Conservation (phyloP, 345 rosid genomes). For the sweet orange (Citrus sinensis) region DNA sequence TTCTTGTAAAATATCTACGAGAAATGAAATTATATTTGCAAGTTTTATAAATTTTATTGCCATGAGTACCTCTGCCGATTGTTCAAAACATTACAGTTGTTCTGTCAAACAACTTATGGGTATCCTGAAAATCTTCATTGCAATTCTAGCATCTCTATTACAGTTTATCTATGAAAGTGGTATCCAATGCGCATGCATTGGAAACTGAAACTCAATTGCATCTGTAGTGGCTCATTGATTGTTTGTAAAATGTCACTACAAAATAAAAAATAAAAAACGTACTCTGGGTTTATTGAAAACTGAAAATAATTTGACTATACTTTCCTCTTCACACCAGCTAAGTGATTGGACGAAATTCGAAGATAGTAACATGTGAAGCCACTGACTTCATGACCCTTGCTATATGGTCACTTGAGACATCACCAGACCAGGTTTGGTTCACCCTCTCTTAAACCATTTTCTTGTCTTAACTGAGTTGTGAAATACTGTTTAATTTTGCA, state of each 20-base stretch:
- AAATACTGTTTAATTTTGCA: too few species aligned
- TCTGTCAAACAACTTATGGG: not conserved
- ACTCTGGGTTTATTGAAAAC: too few species aligned
- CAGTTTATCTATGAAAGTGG: not conserved
- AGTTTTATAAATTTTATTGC: not conserved
- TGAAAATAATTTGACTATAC: too few species aligned
- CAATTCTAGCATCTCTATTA: not conserved
- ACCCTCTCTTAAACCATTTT: too few species aligned
- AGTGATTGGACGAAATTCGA: too few species aligned
- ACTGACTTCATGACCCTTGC: too few species aligned
- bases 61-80: not conserved
- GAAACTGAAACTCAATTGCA: not conserved
- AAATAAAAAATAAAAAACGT: too few species aligned
- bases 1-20: not conserved
- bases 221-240: not conserved
- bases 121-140: not conserved
- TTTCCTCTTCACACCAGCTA: too few species aligned
- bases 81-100: not conserved
- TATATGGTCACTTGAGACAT: too few species aligned
- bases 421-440: too few species aligned
- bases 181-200: not conserved
- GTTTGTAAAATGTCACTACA: not conserved
- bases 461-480: too few species aligned
- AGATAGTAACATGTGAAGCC: too few species aligned
- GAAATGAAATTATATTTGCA: not conserved